Base-by-base conservation (phyloP, 148 eudicot genomes). In the Rhododendron henanense region DNA sequence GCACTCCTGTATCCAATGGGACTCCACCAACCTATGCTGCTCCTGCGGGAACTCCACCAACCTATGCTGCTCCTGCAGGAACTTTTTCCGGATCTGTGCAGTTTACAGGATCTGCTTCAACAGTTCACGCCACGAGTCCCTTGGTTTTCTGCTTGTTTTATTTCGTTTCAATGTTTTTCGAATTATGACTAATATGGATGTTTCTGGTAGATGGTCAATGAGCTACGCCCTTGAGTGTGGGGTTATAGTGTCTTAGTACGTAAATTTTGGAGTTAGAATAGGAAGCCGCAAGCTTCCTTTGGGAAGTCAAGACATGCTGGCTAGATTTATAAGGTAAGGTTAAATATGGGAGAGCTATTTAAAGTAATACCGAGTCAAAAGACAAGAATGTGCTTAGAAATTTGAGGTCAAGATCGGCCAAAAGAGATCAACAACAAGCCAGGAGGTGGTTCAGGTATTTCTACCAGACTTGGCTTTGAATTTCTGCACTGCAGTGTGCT, bases 61-160 rank as follows among this genome's bases (percentile, higher is more conserved):
- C 87, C 5, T 37, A 69, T 85, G 82, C 91, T 81, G 85, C 90
- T 86, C 81, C 91, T 81, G 82, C 88, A 3, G 98, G 98, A 87
- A 96, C 91, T 88, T 94, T 96, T 90, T 93, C 99, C 2, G 99
- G 99, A 85, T 94, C 99, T 55, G 98, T 96, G 85, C 96, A 96
- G 87, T 73, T 96, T 74, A 85, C 93, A 51, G 98, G 94, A 87
- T 88, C 85, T 85, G 93, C 93, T 87, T 87, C 94, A 74, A 78
- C 88, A 23, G 81, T 89, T 82, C 82, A 88, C 81, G 48, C 86
- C 84, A 90, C 92, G 4, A 84, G 84, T 82, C 83, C 86, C 44
- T 71, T 87, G 59, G 78, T 88, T 74, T 79, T 85, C 14, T 92
- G 84, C 88, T 86, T 89, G 51, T 88, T 92, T 57, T 85, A 57